phyloP scores from a whole-genome alignment of 2,329 filamentous ascomycete species.

The Teratosphaeria viscida region DNA sequence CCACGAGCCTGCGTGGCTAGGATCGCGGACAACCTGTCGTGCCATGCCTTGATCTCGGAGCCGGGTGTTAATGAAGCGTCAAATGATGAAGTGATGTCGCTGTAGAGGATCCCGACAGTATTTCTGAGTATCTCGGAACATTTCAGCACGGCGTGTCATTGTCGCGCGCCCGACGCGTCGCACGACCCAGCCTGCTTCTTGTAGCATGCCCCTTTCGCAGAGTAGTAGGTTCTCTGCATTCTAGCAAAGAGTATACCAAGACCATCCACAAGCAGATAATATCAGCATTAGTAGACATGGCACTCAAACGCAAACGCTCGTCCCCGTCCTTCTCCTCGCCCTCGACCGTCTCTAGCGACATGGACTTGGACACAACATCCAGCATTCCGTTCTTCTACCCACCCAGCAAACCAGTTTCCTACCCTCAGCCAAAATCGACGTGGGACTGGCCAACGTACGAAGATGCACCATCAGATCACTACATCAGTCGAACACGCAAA shows the following conservation, averaged over 20 bases:
- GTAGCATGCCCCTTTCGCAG: not conserved
- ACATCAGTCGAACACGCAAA: constrained; percentile 49
- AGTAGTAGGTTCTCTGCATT: not conserved
- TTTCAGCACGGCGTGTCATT: not conserved
- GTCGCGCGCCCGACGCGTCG: not conserved
- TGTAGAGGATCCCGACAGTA: not conserved
- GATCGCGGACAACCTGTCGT: constrained; percentile 38
- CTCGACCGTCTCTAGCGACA: constrained; percentile 19
- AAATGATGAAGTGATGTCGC: not conserved
- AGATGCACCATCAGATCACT: constrained; percentile 22
- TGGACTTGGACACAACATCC: constrained; percentile 12
- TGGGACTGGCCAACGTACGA: constrained; percentile 19
- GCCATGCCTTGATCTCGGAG: constrained; percentile 10
- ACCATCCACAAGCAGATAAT: not conserved
- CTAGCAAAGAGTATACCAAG: not conserved
- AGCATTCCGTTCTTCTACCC: constrained; percentile 20
- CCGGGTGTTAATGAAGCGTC: not conserved
- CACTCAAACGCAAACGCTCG: constrained; percentile 50
- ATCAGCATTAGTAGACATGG: constrained; percentile 32
- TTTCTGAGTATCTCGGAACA: not conserved
- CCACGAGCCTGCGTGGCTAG: constrained; percentile 80
- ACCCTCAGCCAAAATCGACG: constrained; percentile 12
- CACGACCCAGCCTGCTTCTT: not conserved
- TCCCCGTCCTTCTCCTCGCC: constrained; percentile 33
- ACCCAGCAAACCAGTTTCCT: constrained; percentile 16